Base-by-base conservation (phyloP, 31 red algal genomes). In the Odonthalia washingtoniensis region DNA sequence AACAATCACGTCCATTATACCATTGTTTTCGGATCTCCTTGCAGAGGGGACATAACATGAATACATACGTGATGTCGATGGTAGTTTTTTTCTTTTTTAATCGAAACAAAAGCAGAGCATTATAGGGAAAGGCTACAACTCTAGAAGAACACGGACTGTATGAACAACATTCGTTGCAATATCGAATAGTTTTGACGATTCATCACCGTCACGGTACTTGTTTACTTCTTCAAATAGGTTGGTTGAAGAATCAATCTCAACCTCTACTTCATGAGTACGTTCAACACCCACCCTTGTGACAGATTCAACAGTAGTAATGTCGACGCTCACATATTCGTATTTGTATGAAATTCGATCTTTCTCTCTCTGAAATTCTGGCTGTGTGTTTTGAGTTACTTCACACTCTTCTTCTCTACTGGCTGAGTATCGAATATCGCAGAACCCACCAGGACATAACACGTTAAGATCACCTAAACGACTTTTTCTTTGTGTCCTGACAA, bases 341-440 rank as follows among this genome's bases (percentile, higher is more conserved):
- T 91, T 90, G 61, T 95, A 95, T 38, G 93, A 95, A 45, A 95
- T 90, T 39, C 93, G 75, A 64, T 95, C 93, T 35, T 95, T 95
- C 16, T 82, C n/a, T 31, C 93, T 53, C 53, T 80, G 74, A 46
- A 73, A 62, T 68, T 70, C 28, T 46, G 84, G 82, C 3, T 17
- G 27, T 36, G 64, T 36, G 38, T 82, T 77, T 17, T 65, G 81
- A 65, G 82, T 82, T 45, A 91, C 31, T 1, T 84, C n/a, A 27
- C 81, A 84, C 33, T 87, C 87, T 61, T 90, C 78, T 82, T 95
- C 93, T 17, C 45, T 34, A 66, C 93, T 95, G 21, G 93, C 93
- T 1, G 93, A 95, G 75, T 91, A 95, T 12, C 93, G 81, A 35
- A 95, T 79, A 57, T 95, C 93, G 39, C 78, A 37, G 3, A 68